Conservation (phyloP, 768 basidiomycete genomes). For the Dacryopinax spathularia region DNA sequence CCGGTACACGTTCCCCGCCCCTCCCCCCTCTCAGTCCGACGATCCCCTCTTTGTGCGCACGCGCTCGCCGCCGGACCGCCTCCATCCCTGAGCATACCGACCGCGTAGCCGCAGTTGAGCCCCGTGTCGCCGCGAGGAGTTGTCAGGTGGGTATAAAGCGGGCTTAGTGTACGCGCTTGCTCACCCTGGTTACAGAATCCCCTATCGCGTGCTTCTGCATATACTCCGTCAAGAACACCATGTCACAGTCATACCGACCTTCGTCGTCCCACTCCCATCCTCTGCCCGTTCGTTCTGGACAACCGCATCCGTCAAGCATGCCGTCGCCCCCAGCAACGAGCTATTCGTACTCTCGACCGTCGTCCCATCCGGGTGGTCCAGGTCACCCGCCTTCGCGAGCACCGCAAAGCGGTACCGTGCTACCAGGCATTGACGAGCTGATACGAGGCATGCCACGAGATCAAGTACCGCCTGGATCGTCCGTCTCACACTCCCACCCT, state of each 20-base stretch:
- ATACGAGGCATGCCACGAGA: constrained; percentile 1
- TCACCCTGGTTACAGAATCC: too few relatives aligned
- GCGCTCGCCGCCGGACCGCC: too few relatives aligned
- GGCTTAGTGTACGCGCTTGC: neutral
- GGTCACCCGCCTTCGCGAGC: neutral
- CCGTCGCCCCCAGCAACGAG: neutral
- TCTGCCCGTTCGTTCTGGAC: neutral
- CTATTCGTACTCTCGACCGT: neutral
- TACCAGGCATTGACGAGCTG: neutral
- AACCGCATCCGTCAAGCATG: neutral
- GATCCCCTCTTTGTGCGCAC: too few relatives aligned
- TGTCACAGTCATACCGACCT: neutral
- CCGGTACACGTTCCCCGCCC: too few relatives aligned
- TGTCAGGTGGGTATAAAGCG: constrained; percentile 3
- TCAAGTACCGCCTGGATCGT: neutral
- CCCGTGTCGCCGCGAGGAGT: neutral
- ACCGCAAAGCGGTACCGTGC: neutral
- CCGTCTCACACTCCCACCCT: neutral
- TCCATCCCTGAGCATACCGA: neutral
- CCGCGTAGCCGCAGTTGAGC: neutral
- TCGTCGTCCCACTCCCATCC: neutral
- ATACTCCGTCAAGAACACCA: neutral
- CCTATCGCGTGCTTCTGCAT: too few relatives aligned
- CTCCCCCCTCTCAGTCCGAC: too few relatives aligned
- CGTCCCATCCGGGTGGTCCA: neutral